Conservation (phyloP, 257 asterid species). For the Jacaranda copaia region DNA sequence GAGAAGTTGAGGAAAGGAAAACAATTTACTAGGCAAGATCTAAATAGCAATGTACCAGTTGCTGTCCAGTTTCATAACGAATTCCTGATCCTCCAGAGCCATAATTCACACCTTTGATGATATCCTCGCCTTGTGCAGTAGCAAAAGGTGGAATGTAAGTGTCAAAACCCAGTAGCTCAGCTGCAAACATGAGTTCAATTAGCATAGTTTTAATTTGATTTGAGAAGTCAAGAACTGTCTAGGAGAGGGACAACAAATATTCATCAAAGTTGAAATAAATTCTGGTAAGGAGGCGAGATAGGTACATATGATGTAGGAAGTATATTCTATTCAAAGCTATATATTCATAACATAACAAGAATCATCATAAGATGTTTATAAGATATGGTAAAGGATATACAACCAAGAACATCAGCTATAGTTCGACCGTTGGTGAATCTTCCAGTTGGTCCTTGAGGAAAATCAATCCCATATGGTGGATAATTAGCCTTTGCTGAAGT, state of each 20-base stretch:
- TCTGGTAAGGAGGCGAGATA: no score
- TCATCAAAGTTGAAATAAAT: no score
- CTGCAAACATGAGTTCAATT: conserved; percentile 36
- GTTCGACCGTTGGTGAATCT: conserved; percentile 66
- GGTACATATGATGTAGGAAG: no score
- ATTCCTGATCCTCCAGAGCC: conserved; percentile 63
- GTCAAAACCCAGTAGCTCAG: conserved; percentile 45
- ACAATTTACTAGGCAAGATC: neutral
- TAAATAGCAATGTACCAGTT: conserved; percentile 35
- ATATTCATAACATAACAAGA: no score
- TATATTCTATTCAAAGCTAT: no score
- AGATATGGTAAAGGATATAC: no score
- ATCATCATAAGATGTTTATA: no score
- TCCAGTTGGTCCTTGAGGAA: conserved; percentile 56
- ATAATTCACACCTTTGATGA: conserved; percentile 52
- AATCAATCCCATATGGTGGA: conserved; percentile 65
- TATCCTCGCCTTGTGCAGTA: conserved; percentile 30
- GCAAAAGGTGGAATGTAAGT: conserved; percentile 51
- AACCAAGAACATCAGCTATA: conserved; percentile 48
- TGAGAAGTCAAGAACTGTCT: neutral
- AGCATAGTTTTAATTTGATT: neutral
- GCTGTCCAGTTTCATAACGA: conserved; percentile 47
- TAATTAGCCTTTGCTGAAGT: conserved; percentile 51
- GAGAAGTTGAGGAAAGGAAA: neutral
- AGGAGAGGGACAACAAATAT: neutral